Percentiles rank a stretch among this genome's conserved stretches.
phyloP scores from a whole-genome alignment of 352 stramenopile genomes.

The Pythium volutum region DNA sequence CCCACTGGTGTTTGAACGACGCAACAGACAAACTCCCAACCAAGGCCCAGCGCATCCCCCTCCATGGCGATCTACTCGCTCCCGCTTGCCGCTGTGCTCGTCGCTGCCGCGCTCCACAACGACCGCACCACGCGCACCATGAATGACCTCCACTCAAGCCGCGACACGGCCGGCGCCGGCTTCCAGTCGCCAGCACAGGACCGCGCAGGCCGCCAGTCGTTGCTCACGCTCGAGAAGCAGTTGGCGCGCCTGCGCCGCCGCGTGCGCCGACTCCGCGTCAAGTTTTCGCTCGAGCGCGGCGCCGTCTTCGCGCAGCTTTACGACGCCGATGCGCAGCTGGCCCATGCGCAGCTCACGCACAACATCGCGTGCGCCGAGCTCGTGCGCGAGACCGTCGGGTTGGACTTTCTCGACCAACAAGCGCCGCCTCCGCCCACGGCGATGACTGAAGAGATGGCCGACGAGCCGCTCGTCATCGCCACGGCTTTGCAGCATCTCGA shows the following conservation, averaged over 20 bases:
- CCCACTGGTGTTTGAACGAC: too few relatives aligned
- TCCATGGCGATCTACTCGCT: conserved; percentile 1
- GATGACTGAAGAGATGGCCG: neutral
- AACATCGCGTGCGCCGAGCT: neutral
- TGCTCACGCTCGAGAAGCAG: neutral
- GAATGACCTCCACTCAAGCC: neutral
- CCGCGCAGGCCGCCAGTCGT: neutral
- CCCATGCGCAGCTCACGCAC: neutral
- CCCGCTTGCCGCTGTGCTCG: neutral
- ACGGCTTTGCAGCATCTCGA: neutral
- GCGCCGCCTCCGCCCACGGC: neutral
- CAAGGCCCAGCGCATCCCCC: too few relatives aligned
- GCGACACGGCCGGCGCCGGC: too few relatives aligned
- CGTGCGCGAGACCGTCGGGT: neutral
- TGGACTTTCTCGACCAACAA: neutral
- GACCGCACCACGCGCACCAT: neutral
- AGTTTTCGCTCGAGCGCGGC: neutral
- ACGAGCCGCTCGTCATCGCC: neutral
- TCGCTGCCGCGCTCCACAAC: neutral
- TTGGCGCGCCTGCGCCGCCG: neutral
- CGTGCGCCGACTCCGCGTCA: neutral
- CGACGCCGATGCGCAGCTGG: conserved; percentile 3
- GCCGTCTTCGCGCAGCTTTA: neutral
- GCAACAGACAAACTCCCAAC: too few relatives aligned
- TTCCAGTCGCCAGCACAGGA: neutral